Base-by-base conservation (phyloP, 768 basidiomycete genomes). In the Suillus subluteus region DNA sequence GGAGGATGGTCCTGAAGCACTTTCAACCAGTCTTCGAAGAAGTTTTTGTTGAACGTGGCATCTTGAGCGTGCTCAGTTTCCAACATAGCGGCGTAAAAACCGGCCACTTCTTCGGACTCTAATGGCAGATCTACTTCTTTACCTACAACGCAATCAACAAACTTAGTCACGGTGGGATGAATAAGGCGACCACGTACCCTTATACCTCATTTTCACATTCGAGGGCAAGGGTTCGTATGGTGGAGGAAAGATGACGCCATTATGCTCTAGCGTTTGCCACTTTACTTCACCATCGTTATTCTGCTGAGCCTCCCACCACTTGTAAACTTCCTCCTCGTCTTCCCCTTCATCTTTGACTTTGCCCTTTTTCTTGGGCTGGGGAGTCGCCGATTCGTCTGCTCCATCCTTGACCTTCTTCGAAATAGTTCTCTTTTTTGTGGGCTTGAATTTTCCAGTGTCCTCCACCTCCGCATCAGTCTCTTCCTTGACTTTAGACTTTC, bases 231-330 rank as follows among this genome's bases (percentile, higher is more conserved):
- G 86, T 72, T 94, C 90, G 76, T 99, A 99, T 3, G 96, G 91
- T 59, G 95, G 95, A 68, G 98, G 98, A 80, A 99, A 99, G 69
- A 96, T 85, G 46, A 99, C 96, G 61, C 96, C 98, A 70, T 86
- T 88, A 79, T 99, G 98, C 73, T 95, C 91, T 62, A 99, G 85
- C n/a, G 95, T 98, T 68, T 87, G 86, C 98, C 98, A 99, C 78
- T 98, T 98, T 65, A 88, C 82, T 46, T 88, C 83, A 13, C 88
- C 92, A 73, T 95, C 94, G 66, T 91, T 86, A 38, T 82, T 83
- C 69, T 91, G 85, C 70, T 86, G 81, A 67, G 82, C 78, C 72
- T 95, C 92, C 97, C 96, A 98, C 94, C 94, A 96, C 68, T 87
- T 86, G 77, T 87, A 95, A 58, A 89, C 84, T 65, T 87, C 88